phyloP scores from a whole-genome alignment of 331 rosid species.

The Prunus yedoensis region DNA sequence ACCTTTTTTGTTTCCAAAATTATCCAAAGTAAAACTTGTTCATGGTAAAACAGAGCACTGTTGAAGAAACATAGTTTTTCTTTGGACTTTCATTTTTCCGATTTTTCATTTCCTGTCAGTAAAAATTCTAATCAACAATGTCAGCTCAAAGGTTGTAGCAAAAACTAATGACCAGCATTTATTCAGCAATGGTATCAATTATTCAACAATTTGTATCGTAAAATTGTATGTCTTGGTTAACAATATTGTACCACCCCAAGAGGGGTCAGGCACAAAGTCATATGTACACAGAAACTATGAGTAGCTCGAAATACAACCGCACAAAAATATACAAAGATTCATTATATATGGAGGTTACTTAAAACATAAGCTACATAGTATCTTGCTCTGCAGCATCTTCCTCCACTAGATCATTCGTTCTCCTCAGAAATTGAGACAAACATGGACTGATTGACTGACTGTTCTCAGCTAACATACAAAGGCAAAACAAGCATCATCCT shows the following conservation, averaged over 20 bases:
- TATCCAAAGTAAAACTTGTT: too few relatives aligned
- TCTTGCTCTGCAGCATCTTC: constrained; percentile 47
- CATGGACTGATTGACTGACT: constrained; percentile 45
- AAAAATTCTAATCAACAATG: too few relatives aligned
- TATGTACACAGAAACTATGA: background rate
- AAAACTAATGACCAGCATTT: too few relatives aligned
- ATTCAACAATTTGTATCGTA: background rate
- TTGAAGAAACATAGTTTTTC: too few relatives aligned
- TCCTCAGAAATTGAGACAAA: constrained; percentile 45
- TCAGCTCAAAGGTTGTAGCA: too few relatives aligned
- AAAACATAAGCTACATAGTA: constrained; percentile 29
- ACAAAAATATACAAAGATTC: background rate
- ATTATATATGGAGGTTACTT: background rate
- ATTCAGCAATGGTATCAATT: too few relatives aligned
- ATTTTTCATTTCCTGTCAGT: too few relatives aligned
- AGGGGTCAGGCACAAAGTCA: background rate
- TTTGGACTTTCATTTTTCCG: too few relatives aligned
- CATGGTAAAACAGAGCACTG: too few relatives aligned
- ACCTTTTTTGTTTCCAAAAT: too few relatives aligned
- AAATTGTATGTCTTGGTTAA: background rate
- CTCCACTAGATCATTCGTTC: constrained; percentile 42
- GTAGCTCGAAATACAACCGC: background rate
- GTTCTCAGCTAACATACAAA: constrained; percentile 64
- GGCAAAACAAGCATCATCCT: constrained; percentile 83
- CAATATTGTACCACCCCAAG: background rate